These are phyloP conservation scores for Vachellia pachyceras DNA, from an alignment of 306 rosid species.

Conservation along the genomic window DNA sequence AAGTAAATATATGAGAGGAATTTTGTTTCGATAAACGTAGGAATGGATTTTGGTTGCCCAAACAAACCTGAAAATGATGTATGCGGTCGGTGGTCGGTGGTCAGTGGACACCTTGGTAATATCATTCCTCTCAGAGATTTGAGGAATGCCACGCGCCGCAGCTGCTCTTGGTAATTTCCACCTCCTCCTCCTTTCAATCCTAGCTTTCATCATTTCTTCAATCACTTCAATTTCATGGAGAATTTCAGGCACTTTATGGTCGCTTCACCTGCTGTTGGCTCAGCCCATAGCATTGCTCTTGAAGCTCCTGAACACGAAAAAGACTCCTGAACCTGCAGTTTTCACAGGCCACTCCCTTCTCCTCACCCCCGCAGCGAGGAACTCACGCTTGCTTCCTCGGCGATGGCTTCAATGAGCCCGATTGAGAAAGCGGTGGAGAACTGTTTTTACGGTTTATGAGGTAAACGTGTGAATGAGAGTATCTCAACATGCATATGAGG, in stretches of 20 bases:
- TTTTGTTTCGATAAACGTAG: no score
- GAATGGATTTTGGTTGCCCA: no score
- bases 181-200: background rate
- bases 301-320: no score
- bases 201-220: background rate
- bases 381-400: conserved; percentile 28
- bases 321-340: no score
- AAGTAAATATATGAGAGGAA: no score
- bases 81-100: no score
- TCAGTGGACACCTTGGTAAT: no score
- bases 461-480: no score
- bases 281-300: conserved; percentile 31
- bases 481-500: no score
- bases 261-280: conserved; percentile 38
- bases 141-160: conserved; percentile 43
- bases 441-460: no score
- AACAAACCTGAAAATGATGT: conserved; percentile 47
- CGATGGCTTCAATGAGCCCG: conserved; percentile 49
- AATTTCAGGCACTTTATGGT: conserved; percentile 45
- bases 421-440: no score
- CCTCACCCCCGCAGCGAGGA: background rate
- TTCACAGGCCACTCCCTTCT: no score
- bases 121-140: conserved; percentile 66
- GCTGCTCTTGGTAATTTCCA: conserved; percentile 49
- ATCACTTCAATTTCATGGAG: background rate